Evolutionary conservation across 2,329 filamentous ascomycete genomes (phyloP), one percentile per base, ranked within the genome.

Genomic region (Colletotrichum gigasporum): DNA sequence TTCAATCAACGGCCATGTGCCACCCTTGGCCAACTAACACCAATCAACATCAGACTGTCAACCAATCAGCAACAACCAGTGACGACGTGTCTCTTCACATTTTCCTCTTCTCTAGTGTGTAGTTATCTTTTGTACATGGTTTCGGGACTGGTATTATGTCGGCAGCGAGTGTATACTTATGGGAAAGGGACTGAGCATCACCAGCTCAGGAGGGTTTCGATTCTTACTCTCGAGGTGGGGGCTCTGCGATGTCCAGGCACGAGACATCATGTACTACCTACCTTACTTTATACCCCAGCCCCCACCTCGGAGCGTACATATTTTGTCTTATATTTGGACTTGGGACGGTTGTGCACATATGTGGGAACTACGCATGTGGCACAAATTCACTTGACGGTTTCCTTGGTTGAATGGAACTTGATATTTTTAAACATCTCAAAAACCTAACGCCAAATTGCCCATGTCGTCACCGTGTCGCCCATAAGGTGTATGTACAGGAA

Each of bases 401-500:
- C n/a, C n/a, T n/a, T n/a, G n/a, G n/a, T n/a, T n/a, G n/a, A n/a
- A n/a, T n/a, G n/a, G n/a, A n/a, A n/a, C n/a, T n/a, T n/a, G n/a
- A n/a, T n/a, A n/a, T n/a, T n/a, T n/a, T n/a, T n/a, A n/a, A n/a
- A n/a, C n/a, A n/a, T n/a, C n/a, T n/a, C n/a, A n/a, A n/a, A n/a
- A n/a, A n/a, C n/a, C n/a, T n/a, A n/a, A n/a, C n/a, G n/a, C n/a
- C n/a, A n/a, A n/a, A n/a, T n/a, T n/a, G n/a, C n/a, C n/a, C n/a
- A n/a, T n/a, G n/a, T n/a, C n/a, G n/a, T n/a, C n/a, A n/a, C n/a
- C n/a, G n/a, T n/a, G n/a, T n/a, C n/a, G n/a, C n/a, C n/a, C n/a
- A n/a, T n/a, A n/a, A n/a, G 3, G 28, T 22, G 14, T 45, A 45
- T 54, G 39, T 60, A 53, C 56, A 53, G 14, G 28, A 50, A 45